Base-by-base conservation (phyloP, 2,329 filamentous ascomycete genomes). In the Plectosphaerella cucumerina region DNA sequence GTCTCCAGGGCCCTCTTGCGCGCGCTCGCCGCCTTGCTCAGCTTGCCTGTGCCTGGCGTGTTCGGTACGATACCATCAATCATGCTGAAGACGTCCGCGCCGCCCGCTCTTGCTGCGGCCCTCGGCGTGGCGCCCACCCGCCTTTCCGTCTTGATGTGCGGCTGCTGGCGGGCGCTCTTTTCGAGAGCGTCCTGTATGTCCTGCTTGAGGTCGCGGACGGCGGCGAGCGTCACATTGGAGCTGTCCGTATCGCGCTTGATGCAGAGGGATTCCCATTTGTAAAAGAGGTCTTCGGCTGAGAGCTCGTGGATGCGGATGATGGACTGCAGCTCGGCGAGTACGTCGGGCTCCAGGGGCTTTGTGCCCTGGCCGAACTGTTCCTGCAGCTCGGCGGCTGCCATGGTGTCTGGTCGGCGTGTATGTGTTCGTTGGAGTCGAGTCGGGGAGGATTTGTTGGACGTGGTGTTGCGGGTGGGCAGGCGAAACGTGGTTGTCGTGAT, bases 231-330 rank as follows among this genome's bases (percentile, higher is more conserved):
- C 54, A 89, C 72, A 53, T 78, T 85, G 55, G 85, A 85, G 51
- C 90, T 87, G 51, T 95, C 90, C 45, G 83, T 74, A 21, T 92
- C 90, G 85, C 97, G 91, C 70, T 93, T 96, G 66, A 99, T 87
- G 69, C 89, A 92, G 76, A 97, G 97, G 1, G 91, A 93, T 69
- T 99, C 94, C 94, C 94, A 99, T 78, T 97, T 97, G 82, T 90
- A 97, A 70, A 90, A 97, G 22, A 97, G 77, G 65, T 97, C 94
- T 67, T 97, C 86, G 33, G 85, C 78, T 15, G 85, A 82, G 54
- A 97, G 80, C 45, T 84, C 84, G 70, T 97, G 90, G 53, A 97
- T 77, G 50, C 86, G 85, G 72, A 94, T 81, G 65, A 96, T 95
- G 52, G 90, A 95, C 65, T 87, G 81, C 58, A 99, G 76, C 71